Conservation (phyloP, 768 basidiomycete genomes). For the Lactarius hengduanensis region DNA sequence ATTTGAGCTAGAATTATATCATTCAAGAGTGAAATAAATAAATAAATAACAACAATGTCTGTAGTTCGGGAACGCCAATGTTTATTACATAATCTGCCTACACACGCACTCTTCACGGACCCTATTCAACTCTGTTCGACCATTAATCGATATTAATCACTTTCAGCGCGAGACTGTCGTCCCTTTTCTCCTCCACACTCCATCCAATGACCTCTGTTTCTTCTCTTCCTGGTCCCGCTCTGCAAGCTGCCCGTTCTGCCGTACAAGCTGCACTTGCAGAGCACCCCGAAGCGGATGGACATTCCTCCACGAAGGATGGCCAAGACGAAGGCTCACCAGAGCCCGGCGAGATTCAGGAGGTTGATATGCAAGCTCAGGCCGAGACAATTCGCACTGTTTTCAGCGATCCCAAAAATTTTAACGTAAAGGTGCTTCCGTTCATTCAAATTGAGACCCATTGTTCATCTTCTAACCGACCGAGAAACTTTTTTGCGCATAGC, state of each 20-base stretch:
- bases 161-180: not conserved
- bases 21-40: not conserved
- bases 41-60: not conserved
- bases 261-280: slow-evolving; percentile 71
- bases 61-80: not conserved
- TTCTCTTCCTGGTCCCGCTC: slow-evolving; percentile 60
- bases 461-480: not conserved
- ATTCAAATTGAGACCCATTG: not conserved
- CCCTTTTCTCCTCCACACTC: not conserved
- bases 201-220: slow-evolving; percentile 39
- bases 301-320: slow-evolving; percentile 33
- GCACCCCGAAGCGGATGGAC: slow-evolving; percentile 37
- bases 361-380: slow-evolving; percentile 80
- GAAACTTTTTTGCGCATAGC: slow-evolving; percentile 45
- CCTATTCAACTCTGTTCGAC: slow-evolving; percentile 1
- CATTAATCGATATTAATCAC: slow-evolving; percentile 1
- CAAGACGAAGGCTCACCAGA: slow-evolving; percentile 47
- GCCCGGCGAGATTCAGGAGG: slow-evolving; percentile 84
- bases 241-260: slow-evolving; percentile 79
- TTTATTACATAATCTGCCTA: not conserved
- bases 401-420: slow-evolving; percentile 88
- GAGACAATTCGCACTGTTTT: slow-evolving; percentile 90
- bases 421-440: slow-evolving; percentile 76
- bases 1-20: slow-evolving; percentile 4
- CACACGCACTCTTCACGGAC: not conserved